Conservation (phyloP, 148 eudicot genomes). For the Chenopodium berlandieri region DNA sequence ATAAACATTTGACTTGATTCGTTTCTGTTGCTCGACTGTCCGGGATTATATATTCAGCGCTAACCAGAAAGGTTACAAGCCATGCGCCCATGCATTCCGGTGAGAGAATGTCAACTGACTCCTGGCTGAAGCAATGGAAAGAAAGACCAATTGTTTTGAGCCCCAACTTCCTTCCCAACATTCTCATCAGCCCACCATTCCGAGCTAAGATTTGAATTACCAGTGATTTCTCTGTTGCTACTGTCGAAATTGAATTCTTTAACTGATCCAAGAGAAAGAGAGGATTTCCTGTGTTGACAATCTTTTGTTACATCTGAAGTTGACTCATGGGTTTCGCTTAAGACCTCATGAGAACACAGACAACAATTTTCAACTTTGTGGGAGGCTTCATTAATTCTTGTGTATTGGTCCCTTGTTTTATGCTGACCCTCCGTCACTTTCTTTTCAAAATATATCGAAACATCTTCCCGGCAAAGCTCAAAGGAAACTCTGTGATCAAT, state of each 20-base stretch:
- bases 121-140: conserved; percentile 74
- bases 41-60: conserved; percentile 10
- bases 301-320: conserved; percentile 32
- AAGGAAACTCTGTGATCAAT: conserved; percentile 80
- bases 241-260: conserved; percentile 88
- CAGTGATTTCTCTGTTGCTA: conserved; percentile 38
- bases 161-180: conserved; percentile 41
- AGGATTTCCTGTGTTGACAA: conserved; percentile 47
- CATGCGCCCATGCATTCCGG: background rate
- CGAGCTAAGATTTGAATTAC: conserved; percentile 35
- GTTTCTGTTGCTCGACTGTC: conserved; percentile 10
- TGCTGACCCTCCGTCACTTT: conserved; percentile 19
- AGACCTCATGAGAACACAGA: conserved; percentile 30
- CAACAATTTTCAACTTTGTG: conserved; percentile 22
- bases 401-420: conserved; percentile 20
- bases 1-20: background rate
- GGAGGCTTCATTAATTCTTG: background rate
- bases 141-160: conserved; percentile 75
- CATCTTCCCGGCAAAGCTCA: conserved; percentile 51
- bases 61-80: conserved; percentile 7
- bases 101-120: conserved; percentile 41
- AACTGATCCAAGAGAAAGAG: conserved; percentile 67
- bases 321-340: conserved; percentile 29
- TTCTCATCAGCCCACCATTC: conserved; percentile 81
- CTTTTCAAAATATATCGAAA: conserved; percentile 34